Base-by-base conservation (phyloP, 306 rosid species). In the Mucuna pruriens region DNA sequence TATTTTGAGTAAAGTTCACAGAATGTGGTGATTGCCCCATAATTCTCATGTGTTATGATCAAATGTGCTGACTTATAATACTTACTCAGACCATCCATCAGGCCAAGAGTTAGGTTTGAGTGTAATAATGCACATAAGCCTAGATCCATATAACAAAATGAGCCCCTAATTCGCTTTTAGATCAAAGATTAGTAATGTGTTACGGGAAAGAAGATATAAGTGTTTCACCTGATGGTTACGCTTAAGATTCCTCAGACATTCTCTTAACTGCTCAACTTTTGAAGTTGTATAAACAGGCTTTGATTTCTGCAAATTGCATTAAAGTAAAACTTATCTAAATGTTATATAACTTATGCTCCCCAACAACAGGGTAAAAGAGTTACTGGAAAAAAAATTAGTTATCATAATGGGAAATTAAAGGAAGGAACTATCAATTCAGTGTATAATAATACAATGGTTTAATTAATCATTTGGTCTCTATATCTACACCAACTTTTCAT, bases 231-330 rank as follows among this genome's bases (percentile, higher is more conserved):
- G 80, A 82, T 85, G 90, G 55, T 80, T 86, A 36, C 76, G 88
- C 84, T 77, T 91, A 26, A 93, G 90, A 77, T 88, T 83, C 81
- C 97, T 90, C 49, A 93, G 78, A 87, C 87, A 81, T 71, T 93
- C 93, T 81, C 90, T 87, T 84, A 91, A 66, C 7, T 51, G 74
- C 17, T 88, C 93, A 20, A 65, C 78, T 73, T 87, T 87, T 67
- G 77, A 17, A 70, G 77, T 73, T 44, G 80, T 57, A 70, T 74
- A 84, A 44, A 83, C 60, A 29, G 85, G 85, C 54, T 71, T 72
- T 9, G 77, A 33, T 20, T 66, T 65, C 94, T 91, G 88, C 80
- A 85, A 68, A 49, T 84, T 68, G 60, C 4, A 79, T 67, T 58
- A 34, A 36, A 78, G 74, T 22, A 58, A 75, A 63, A 38, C 13